Percentiles rank a stretch among this genome's conserved stretches.
Conservation (phyloP, 2,329 filamentous ascomycete species). For the Graphilbum sp. region DNA sequence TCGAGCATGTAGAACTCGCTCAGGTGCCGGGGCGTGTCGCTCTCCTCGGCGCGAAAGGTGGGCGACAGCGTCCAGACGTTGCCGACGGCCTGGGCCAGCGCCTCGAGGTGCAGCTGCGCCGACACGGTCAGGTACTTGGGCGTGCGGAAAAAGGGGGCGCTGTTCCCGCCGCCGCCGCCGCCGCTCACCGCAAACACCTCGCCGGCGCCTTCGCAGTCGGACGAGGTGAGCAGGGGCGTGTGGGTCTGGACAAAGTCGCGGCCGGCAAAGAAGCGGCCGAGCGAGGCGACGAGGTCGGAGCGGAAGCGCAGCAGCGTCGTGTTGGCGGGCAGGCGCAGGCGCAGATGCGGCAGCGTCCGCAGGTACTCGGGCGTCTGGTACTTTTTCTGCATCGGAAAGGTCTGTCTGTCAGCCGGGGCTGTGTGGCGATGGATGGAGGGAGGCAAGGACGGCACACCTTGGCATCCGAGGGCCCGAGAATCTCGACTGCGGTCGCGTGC, state of each 20-base stretch:
- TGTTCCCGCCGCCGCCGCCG: no score
- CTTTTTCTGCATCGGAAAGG: conserved; percentile 90
- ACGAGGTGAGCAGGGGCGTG: conserved; percentile 87
- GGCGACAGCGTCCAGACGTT: conserved; percentile 91
- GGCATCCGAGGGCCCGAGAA: conserved; percentile 65
- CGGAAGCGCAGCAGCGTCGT: conserved; percentile 66
- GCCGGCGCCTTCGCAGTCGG: conserved; percentile 91
- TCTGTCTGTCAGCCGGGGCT: conserved; percentile 37
- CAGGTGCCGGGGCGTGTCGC: conserved; percentile 82
- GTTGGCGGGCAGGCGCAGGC: conserved; percentile 66
- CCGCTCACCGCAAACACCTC: conserved; percentile 63
- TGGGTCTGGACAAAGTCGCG: conserved; percentile 69
- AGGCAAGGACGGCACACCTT: no score
- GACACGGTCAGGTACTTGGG: conserved; percentile 96
- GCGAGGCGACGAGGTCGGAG: conserved; percentile 57
- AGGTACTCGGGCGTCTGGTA: conserved; percentile 84
- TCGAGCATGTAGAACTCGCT: conserved; percentile 99
- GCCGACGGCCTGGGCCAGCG: conserved; percentile 71
- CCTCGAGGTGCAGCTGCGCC: conserved; percentile 84
- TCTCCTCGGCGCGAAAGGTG: conserved; percentile 84
- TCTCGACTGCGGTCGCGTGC: conserved; percentile 48
- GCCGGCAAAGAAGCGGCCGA: conserved; percentile 60
- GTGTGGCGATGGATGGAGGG: no score
- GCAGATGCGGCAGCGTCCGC: conserved; percentile 74
- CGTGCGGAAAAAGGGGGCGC: conserved; percentile 60